Conservation (phyloP, 352 stramenopile species). For the Globisporangium lucens region DNA sequence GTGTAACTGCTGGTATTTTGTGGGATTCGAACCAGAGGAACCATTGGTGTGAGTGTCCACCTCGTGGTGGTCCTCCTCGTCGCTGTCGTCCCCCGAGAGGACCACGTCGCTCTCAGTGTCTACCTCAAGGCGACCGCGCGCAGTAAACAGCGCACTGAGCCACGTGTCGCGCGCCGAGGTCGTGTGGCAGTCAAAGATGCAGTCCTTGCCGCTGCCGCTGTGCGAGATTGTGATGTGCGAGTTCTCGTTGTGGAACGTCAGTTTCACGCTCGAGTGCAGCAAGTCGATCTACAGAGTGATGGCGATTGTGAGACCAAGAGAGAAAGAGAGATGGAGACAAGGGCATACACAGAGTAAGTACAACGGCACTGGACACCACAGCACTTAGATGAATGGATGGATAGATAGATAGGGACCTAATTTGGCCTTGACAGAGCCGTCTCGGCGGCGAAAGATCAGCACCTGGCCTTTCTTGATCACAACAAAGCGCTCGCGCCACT, state of each 20-base stretch:
- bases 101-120: slow-evolving; percentile 44
- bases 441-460: slow-evolving; percentile 39
- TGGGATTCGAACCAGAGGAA: slow-evolving; percentile 6
- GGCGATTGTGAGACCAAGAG: background rate
- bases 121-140: slow-evolving; percentile 32
- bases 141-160: slow-evolving; percentile 59
- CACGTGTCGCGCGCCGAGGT: slow-evolving; percentile 47
- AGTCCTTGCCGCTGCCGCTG: slow-evolving; percentile 23
- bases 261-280: slow-evolving; percentile 41
- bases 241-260: slow-evolving; percentile 64
- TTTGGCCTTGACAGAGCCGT: slow-evolving; percentile 54
- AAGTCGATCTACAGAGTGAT: slow-evolving; percentile 40
- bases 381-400: background rate
- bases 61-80: slow-evolving; percentile 15
- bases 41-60: background rate
- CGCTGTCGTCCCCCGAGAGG: slow-evolving; percentile 40
- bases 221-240: slow-evolving; percentile 51
- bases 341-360: too few species aligned
- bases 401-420: background rate
- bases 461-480: slow-evolving; percentile 47
- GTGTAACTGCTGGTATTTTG: slow-evolving; percentile 2
- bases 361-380: too few species aligned
- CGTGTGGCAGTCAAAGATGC: slow-evolving; percentile 50
- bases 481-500: slow-evolving; percentile 74
- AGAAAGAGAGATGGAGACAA: background rate